Evolutionary conservation across 495 filamentous ascomycete species (phyloP).

Genomic region (Aspergillus ellipticus): DNA sequence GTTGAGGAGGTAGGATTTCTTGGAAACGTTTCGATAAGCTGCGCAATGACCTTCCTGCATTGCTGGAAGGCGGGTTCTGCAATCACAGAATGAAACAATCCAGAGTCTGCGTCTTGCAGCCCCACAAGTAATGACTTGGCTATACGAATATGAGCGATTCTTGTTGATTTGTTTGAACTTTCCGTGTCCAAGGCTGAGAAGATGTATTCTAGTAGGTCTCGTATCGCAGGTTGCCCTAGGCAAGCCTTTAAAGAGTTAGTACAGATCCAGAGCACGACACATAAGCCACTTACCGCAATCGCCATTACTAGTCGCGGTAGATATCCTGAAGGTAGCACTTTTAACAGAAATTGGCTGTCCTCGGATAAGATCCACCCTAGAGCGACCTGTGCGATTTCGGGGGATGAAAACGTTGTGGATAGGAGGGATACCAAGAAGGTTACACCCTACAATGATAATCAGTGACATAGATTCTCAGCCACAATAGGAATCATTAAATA

Average conservation of each 20-base stretch:
- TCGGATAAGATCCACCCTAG: conserved; percentile 29
- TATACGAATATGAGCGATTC: conserved; percentile 20
- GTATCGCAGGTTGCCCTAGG: conserved; percentile 22
- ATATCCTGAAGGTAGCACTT: conserved; percentile 19
- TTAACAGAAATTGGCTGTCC: conserved; percentile 20
- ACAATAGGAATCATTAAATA: conserved; percentile 17
- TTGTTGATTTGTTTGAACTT: neutral
- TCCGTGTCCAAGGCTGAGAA: conserved; percentile 19
- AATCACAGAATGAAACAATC: conserved; percentile 6
- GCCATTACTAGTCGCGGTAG: conserved; percentile 24
- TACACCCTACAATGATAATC: conserved; percentile 32
- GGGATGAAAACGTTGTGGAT: conserved; percentile 19
- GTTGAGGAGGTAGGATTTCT: conserved; percentile 8
- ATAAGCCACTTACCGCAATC: conserved; percentile 25
- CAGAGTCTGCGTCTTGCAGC: conserved; percentile 15
- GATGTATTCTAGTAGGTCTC: conserved; percentile 22
- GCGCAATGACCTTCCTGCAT: conserved; percentile 15
- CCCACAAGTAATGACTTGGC: conserved; percentile 24
- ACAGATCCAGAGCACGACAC: neutral
- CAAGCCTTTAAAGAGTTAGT: conserved; percentile 16
- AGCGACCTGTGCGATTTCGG: conserved; percentile 22
- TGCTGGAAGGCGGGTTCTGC: conserved; percentile 12
- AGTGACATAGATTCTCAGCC: neutral
- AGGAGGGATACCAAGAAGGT: conserved; percentile 34
- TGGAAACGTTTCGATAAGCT: conserved; percentile 24